These are phyloP conservation scores for Fusarium xylarioides DNA, from an alignment of 2,329 filamentous ascomycete genomes.

Conservation along the genomic window DNA sequence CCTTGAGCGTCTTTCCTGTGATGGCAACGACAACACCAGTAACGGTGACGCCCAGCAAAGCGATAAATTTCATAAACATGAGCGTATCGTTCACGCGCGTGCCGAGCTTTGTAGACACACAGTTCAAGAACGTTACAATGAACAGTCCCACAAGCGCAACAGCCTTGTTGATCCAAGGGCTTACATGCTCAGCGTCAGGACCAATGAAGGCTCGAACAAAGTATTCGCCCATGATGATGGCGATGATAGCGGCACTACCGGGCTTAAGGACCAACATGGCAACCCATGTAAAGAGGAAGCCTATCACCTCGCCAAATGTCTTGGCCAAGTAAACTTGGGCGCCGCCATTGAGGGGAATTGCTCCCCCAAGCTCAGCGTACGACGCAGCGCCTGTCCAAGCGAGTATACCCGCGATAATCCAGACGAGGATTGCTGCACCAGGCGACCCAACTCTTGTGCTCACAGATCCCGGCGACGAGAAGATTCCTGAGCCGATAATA, in stretches of 20 bases:
- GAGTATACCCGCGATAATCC: constrained; percentile 88
- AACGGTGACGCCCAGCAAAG: constrained; percentile 84
- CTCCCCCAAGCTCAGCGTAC: constrained; percentile 94
- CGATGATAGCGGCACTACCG: constrained; percentile 90
- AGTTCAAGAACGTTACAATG: constrained; percentile 85
- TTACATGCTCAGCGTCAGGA: constrained; percentile 82
- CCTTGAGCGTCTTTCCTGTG: constrained; percentile 83
- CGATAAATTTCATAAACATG: constrained; percentile 97
- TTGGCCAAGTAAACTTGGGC: constrained; percentile 94
- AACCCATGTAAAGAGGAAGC: constrained; percentile 97
- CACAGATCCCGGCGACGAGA: constrained; percentile 92
- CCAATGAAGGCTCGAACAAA: constrained; percentile 88
- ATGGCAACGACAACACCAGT: constrained; percentile 88
- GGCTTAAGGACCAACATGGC: constrained; percentile 95
- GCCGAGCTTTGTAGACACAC: constrained; percentile 87
- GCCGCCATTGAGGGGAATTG: constrained; percentile 94
- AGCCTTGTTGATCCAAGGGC: constrained; percentile 88
- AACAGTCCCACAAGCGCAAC: constrained; percentile 82
- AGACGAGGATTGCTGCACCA: constrained; percentile 89
- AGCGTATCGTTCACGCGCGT: constrained; percentile 89
- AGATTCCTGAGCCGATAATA: constrained; percentile 96
- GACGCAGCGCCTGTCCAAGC: constrained; percentile 97
- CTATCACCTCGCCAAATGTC: constrained; percentile 92
- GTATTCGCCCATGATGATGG: constrained; percentile 98
- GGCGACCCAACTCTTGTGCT: constrained; percentile 91